These are phyloP conservation scores for Selaginella moellendorffii DNA, from an alignment of 75 land plant genomes.

Conservation along the genomic window DNA sequence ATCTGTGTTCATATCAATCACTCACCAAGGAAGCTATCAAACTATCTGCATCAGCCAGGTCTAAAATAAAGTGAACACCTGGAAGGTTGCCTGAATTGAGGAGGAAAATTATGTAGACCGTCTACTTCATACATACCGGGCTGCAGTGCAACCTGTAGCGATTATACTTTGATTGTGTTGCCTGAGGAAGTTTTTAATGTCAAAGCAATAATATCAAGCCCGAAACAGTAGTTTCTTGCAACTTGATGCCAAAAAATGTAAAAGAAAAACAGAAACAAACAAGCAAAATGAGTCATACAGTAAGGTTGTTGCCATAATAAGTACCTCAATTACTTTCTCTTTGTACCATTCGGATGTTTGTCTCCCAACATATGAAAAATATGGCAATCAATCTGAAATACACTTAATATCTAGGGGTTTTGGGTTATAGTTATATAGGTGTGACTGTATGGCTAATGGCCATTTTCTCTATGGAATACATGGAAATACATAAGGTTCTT, in stretches of 20 bases:
- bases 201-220: slow-evolving; percentile 33
- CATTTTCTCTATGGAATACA: too few species aligned
- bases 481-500: too few species aligned
- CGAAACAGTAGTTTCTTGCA: slow-evolving; percentile 54
- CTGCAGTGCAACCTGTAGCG: slow-evolving; percentile 68
- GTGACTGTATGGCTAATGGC: too few species aligned
- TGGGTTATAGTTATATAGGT: too few species aligned
- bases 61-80: slow-evolving; percentile 78
- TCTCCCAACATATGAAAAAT: too few species aligned
- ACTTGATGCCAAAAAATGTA: slow-evolving; percentile 17
- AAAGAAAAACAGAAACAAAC: neutral
- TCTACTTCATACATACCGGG: slow-evolving; percentile 63
- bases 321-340: slow-evolving; percentile 88
- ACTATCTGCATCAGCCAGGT: slow-evolving; percentile 74
- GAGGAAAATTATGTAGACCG: too few species aligned
- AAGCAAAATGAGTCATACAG: slow-evolving; percentile 2
- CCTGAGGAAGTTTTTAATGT: slow-evolving; percentile 60
- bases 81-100: slow-evolving; percentile 55
- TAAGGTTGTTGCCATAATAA: neutral
- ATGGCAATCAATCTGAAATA: too few species aligned
- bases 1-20: neutral
- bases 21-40: slow-evolving; percentile 53
- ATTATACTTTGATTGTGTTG: slow-evolving; percentile 53
- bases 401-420: too few species aligned
- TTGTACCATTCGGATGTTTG: slow-evolving; percentile 83